These are phyloP conservation scores for Sarocladiaceae sp. DNA, from an alignment of 2,329 filamentous ascomycete genomes.

Conservation along the genomic window DNA sequence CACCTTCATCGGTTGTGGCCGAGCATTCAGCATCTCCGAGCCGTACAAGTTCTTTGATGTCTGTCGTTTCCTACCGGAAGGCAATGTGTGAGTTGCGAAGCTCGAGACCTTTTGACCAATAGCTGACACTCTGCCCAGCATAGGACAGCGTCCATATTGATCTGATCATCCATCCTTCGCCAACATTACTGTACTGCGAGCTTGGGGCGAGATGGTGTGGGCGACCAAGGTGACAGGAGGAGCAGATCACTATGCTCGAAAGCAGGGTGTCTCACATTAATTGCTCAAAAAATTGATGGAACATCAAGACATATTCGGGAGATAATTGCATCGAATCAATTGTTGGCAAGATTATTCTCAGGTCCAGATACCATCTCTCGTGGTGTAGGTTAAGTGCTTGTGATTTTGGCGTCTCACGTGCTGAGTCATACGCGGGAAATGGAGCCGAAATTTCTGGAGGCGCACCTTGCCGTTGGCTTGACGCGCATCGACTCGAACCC, in stretches of 20 bases:
- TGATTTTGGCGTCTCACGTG: no score
- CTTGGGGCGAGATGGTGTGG: no score
- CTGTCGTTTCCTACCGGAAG: conserved; percentile 28
- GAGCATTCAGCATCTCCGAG: conserved; percentile 23
- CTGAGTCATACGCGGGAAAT: no score
- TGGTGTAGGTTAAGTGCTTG: conserved; percentile 1
- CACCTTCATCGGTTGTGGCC: conserved; percentile 27
- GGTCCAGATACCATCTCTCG: no score
- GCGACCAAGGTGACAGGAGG: no score
- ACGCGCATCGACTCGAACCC: conserved; percentile 9
- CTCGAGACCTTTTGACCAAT: not conserved
- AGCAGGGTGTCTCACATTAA: no score
- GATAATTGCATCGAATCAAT: no score
- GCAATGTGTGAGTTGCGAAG: conserved; percentile 25
- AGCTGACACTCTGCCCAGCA: conserved; percentile 5
- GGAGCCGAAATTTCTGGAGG: conserved; percentile 8
- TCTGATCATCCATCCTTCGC: no score
- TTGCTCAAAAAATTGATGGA: not conserved
- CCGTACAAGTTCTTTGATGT: conserved; percentile 27
- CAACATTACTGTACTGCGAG: no score
- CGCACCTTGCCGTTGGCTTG: conserved; percentile 6
- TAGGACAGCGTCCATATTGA: conserved; percentile 25
- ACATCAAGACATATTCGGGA: not conserved
- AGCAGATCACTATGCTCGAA: no score
- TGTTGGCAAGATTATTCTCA: no score